Conservation (phyloP, 805 yeast species). For the Zygosaccharomyces lentus region DNA sequence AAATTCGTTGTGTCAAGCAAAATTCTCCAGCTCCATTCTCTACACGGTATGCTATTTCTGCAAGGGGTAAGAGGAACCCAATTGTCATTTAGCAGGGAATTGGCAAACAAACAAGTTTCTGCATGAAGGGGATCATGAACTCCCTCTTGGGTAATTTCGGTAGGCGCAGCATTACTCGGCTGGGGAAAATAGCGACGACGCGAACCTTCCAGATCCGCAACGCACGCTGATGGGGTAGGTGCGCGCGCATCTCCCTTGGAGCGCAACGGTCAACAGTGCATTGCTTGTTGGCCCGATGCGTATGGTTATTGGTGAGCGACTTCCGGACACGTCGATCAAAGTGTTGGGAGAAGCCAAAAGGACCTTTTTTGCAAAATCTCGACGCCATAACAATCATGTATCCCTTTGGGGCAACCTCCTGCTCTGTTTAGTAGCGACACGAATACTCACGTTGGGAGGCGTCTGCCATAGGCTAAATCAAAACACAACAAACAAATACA, state of each 20-base stretch:
- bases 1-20: too few species aligned
- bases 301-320: neutral
- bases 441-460: neutral
- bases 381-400: conserved; percentile 7
- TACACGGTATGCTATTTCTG: neutral
- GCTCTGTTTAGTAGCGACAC: conserved; percentile 9
- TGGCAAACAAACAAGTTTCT: neutral
- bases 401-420: conserved; percentile 2
- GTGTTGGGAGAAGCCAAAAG: conserved; percentile 2
- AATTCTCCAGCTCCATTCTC: neutral
- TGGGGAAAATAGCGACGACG: conserved; percentile 4
- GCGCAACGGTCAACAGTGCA: neutral
- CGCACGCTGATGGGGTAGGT: neutral
- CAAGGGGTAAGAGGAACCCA: neutral
- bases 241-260: neutral
- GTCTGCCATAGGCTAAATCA: neutral
- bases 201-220: neutral
- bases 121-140: neutral
- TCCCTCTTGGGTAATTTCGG: neutral
- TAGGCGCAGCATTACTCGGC: neutral
- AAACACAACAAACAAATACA: conserved; percentile 4
- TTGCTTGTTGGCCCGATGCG: conserved; percentile 2
- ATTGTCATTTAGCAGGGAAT: neutral
- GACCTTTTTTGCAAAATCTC: neutral
- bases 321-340: conserved; percentile 1